Percentiles rank a stretch among this genome's conserved stretches.
These are phyloP conservation scores for Sisymbrium altissimum DNA, from an alignment of 345 rosid species.

Conservation along the genomic window DNA sequence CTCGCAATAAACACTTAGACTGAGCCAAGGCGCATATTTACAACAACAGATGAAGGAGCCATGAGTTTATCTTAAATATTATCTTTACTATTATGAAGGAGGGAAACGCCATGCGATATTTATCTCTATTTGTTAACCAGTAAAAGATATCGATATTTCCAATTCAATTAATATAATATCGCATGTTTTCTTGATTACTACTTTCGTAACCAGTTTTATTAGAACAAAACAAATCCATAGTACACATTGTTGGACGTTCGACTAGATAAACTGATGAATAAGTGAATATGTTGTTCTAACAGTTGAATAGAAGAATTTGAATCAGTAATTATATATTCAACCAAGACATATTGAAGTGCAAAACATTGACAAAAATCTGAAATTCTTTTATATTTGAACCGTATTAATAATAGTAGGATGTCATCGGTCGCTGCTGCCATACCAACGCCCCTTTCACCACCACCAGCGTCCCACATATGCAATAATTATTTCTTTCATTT, in stretches of 20 bases:
- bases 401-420: too few species aligned
- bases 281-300: too few species aligned
- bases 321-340: too few species aligned
- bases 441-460: too few species aligned
- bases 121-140: constrained; percentile 14
- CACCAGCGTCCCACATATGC: too few species aligned
- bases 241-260: not conserved
- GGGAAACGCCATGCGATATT: constrained; percentile 28
- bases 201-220: not conserved
- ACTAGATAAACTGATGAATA: too few species aligned
- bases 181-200: constrained; percentile 5
- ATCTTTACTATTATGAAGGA: not conserved
- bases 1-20: not conserved
- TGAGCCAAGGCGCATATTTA: not conserved
- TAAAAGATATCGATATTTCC: not conserved
- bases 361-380: too few species aligned
- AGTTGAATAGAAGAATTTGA: too few species aligned
- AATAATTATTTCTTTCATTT: too few species aligned
- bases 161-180: not conserved
- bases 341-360: too few species aligned
- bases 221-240: not conserved
- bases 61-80: constrained; percentile 22
- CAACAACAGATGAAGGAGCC: constrained; percentile 35
- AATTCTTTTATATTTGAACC: too few species aligned
- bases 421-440: too few species aligned